Conservation (phyloP, 1,284 basidiomycete species). For the Cystobasidium pallidum region DNA sequence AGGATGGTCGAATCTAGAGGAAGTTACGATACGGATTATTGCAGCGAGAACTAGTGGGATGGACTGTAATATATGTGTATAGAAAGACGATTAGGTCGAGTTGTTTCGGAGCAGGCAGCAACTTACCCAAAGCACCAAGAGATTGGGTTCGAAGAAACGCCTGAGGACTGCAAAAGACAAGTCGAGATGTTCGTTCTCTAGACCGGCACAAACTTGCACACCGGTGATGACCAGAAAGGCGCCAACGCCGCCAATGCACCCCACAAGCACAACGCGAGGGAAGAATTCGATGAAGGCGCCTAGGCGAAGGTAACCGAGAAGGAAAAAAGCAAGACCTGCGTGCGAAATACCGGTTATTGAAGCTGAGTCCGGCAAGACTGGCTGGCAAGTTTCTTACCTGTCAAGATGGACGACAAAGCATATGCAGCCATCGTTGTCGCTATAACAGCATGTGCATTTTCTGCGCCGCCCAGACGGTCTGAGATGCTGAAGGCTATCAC, state of each 20-base stretch:
- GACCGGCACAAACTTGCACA: conserved; percentile 80
- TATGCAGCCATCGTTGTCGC: conserved; percentile 91
- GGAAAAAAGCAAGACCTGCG: conserved; percentile 76
- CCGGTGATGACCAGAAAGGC: conserved; percentile 88
- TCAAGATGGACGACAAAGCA: conserved; percentile 85
- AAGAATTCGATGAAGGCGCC: conserved; percentile 93
- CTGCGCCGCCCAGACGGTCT: conserved; percentile 67
- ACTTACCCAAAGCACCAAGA: conserved; percentile 51
- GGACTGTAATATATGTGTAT: too few relatives aligned
- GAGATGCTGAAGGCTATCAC: conserved; percentile 82
- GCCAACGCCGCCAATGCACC: conserved; percentile 95
- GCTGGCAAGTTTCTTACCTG: conserved; percentile 63
- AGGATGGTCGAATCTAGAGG: conserved; percentile 75
- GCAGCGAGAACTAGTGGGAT: conserved; percentile 74
- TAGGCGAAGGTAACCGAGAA: conserved; percentile 79
- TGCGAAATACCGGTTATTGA: neutral
- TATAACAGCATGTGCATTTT: conserved; percentile 70
- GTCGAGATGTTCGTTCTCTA: conserved; percentile 78
- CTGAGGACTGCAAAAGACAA: conserved; percentile 69
- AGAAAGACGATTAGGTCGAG: conserved; percentile 54
- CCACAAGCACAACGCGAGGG: conserved; percentile 91
- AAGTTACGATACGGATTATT: conserved; percentile 76
- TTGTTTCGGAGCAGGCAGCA: neutral
- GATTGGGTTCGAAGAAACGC: conserved; percentile 55
- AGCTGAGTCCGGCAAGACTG: neutral